A percentile compares a stretch with the other conserved stretches of the same genome.
phyloP scores from a whole-genome alignment of 139 green algal species.

The Yamagishiella unicocca region DNA sequence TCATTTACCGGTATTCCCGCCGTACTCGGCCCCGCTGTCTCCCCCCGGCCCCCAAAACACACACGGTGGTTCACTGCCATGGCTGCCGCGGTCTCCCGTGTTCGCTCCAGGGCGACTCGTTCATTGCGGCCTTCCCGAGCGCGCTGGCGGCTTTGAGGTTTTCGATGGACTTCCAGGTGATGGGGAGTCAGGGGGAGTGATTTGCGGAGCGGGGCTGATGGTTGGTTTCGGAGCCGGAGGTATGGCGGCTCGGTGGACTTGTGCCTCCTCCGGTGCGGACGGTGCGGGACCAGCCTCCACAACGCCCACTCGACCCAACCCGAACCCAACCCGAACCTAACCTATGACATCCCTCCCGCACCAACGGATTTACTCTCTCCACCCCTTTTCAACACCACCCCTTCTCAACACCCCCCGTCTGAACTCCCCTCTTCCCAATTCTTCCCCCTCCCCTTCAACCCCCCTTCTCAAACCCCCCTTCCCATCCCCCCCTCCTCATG shows the following conservation, averaged over 20 bases:
- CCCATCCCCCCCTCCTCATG: neutral
- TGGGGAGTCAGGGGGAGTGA: too few species aligned
- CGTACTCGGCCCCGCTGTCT: too few species aligned
- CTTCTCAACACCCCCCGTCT: too few species aligned
- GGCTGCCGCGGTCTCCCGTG: neutral
- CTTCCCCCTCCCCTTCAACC: neutral
- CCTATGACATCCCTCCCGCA: neutral
- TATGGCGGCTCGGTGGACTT: neutral
- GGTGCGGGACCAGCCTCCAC: too few species aligned
- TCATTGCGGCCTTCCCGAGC: slow-evolving; percentile 51
- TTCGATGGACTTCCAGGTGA: neutral
- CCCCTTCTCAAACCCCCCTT: neutral
- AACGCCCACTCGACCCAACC: neutral
- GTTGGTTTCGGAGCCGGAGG: slow-evolving; percentile 26
- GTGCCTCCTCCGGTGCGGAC: neutral
- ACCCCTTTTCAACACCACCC: too few species aligned
- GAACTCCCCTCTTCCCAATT: too few species aligned
- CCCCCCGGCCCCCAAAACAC: too few species aligned
- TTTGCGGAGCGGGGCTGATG: too few species aligned
- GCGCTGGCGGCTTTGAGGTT: slow-evolving; percentile 27
- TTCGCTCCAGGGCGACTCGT: slow-evolving; percentile 40
- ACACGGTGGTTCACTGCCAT: too few species aligned
- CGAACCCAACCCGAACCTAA: neutral
- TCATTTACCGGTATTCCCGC: too few species aligned
- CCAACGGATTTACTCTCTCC: too few species aligned